Evolutionary conservation across 768 basidiomycete genomes (phyloP).

Genomic region (Amanita thiersii): DNA sequence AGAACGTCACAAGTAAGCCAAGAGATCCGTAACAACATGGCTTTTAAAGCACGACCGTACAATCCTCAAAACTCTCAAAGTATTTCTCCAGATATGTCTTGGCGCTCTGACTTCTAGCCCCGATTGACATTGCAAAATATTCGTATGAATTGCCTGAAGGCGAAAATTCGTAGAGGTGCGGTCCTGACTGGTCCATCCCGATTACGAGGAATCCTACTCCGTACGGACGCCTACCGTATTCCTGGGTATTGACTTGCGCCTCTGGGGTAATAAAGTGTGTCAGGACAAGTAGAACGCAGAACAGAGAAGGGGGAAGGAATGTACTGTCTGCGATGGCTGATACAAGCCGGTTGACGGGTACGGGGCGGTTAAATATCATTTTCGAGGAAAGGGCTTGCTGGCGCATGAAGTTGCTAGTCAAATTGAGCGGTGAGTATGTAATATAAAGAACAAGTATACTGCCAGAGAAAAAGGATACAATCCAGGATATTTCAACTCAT

Average conservation of each 20-base stretch:
- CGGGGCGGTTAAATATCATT: constrained; percentile 92
- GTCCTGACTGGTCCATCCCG: constrained; percentile 92
- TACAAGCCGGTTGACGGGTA: constrained; percentile 91
- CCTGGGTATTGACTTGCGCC: constrained; percentile 98
- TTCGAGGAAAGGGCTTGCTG: constrained; percentile 94
- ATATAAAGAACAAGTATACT: not conserved
- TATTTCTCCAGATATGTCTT: constrained; percentile 98
- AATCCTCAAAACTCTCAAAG: constrained; percentile 78
- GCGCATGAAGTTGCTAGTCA: constrained; percentile 90
- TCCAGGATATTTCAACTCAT: constrained; percentile 19
- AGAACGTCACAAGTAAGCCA: not conserved
- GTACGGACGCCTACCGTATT: constrained; percentile 95
- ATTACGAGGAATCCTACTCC: constrained; percentile 98
- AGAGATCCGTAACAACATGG: constrained; percentile 2
- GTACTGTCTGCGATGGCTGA: constrained; percentile 90
- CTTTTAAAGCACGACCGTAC: constrained; percentile 36
- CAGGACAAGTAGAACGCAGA: not conserved
- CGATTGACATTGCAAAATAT: constrained; percentile 98
- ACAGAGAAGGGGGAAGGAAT: constrained; percentile 22
- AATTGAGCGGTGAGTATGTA: not conserved
- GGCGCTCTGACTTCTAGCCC: constrained; percentile 94
- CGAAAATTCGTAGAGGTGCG: constrained; percentile 97
- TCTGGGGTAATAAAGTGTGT: constrained; percentile 37
- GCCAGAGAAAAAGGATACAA: not conserved
- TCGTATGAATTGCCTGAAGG: constrained; percentile 97